Conservation (phyloP, 345 rosid species). For the Sonneratia caseolaris region DNA sequence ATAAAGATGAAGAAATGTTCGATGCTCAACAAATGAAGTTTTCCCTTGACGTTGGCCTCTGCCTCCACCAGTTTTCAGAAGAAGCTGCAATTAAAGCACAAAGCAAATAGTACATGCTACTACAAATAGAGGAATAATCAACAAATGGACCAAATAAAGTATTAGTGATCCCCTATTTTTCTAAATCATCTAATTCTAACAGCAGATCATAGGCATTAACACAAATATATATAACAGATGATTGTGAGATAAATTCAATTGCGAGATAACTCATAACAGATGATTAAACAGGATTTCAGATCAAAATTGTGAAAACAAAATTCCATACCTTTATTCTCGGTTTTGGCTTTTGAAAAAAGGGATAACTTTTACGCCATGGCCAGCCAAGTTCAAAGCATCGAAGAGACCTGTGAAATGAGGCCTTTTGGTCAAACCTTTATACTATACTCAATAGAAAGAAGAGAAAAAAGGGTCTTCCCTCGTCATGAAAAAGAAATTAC, state of each 20-base stretch:
- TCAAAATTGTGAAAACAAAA: slow-evolving; percentile 2
- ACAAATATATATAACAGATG: not conserved
- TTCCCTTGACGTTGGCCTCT: slow-evolving; percentile 66
- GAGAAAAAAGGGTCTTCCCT: not conserved
- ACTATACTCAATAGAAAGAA: slow-evolving; percentile 4
- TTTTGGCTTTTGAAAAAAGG: slow-evolving; percentile 71
- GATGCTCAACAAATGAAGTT: slow-evolving; percentile 94
- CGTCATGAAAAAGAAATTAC: slow-evolving; percentile 22
- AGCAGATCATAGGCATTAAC: not conserved
- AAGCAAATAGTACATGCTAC: slow-evolving; percentile 1
- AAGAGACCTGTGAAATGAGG: slow-evolving; percentile 51
- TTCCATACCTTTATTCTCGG: slow-evolving; percentile 55
- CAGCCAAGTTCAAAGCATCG: slow-evolving; percentile 86
- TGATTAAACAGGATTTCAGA: slow-evolving; percentile 1
- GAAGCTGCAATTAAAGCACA: slow-evolving; percentile 33
- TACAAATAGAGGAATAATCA: not conserved
- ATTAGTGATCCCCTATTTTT: not conserved
- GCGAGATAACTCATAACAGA: not conserved
- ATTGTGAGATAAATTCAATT: not conserved
- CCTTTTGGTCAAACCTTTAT: not conserved
- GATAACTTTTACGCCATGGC: slow-evolving; percentile 69
- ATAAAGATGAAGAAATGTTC: slow-evolving; percentile 89
- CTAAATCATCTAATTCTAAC: not conserved
- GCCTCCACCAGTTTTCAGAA: slow-evolving; percentile 54
- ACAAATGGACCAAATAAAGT: not conserved